Base-by-base conservation (phyloP, 495 filamentous ascomycete species). In the Penicillium coffeae region DNA sequence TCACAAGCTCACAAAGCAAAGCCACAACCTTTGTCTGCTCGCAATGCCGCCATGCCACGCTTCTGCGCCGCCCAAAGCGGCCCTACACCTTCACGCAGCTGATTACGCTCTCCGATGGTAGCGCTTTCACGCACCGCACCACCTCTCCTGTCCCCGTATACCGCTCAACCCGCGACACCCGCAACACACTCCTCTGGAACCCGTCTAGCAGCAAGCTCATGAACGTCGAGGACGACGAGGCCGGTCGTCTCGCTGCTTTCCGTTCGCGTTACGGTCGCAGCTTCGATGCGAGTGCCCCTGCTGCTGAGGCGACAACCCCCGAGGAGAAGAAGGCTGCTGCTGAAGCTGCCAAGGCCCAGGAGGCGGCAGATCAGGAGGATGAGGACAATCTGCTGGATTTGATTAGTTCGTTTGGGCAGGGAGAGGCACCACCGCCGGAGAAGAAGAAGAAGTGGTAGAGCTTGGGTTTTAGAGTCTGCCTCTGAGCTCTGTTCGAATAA, bases 11-110 rank as follows among this genome's bases (percentile, higher is more conserved):
- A 9, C 58, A 56, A 54, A 41, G 42, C 42, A 59, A 51, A 25
- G 37, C 47, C 43, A 68, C 70, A 56, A 70, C 71, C 40, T 72
- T 72, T 59, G 56, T 72, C 61, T 74, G 68, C 61, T 64, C 65
- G 43, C 72, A 72, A 76, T 70, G 72, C 65, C 87, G 89, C n/a
- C 81, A 90, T 63, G 94, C 93, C 19, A 87, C 86, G n/a, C 87
- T 95, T 50, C 80, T 98, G 61, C 82, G 78, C 27, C 90, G 94
- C 3, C 89, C 88, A 13, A 84, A 87, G 58, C 85, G 91, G 3
- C 93, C 93, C 25, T 96, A 96, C 80, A 88, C 85, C 56, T 96
- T 95, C 81, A 95, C 93, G 16, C 93, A 98, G 70, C 84, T 98
- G 25, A 79, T 97, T 45, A 92, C 91, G 46, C 85, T 96, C 53